phyloP scores from a whole-genome alignment of 345 rosid species.

The Clausena lansium region DNA sequence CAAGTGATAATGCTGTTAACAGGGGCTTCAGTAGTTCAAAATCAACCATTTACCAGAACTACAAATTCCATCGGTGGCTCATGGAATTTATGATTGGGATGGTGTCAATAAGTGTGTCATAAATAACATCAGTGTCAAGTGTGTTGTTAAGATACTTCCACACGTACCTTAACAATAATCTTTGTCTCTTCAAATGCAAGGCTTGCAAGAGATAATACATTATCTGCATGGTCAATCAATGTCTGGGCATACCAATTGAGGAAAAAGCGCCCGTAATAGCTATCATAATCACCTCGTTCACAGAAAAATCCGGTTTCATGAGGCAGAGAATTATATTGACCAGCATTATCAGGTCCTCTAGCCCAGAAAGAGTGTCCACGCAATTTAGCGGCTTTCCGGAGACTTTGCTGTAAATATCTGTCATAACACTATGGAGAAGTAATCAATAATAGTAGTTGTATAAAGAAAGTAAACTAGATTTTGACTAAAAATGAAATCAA shows the following conservation, averaged over 20 bases:
- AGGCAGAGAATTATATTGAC: constrained; percentile 87
- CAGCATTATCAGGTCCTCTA: constrained; percentile 86
- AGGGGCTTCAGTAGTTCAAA: neutral
- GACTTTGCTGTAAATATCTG: constrained; percentile 69
- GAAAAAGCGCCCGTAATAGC: constrained; percentile 93
- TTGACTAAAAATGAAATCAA: neutral
- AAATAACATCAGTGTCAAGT: neutral
- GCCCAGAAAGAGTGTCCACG: constrained; percentile 87
- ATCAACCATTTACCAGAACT: neutral
- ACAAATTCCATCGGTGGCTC: neutral
- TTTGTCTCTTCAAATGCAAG: constrained; percentile 81
- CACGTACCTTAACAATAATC: constrained; percentile 70
- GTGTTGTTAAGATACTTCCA: neutral
- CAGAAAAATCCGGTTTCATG: constrained; percentile 90
- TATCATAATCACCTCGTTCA: constrained; percentile 90
- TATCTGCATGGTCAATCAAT: constrained; percentile 72
- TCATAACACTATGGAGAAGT: constrained; percentile 72
- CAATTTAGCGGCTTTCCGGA: constrained; percentile 68
- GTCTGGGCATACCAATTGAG: constrained; percentile 83
- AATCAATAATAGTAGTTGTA: constrained; percentile 10
- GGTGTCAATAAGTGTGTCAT: neutral
- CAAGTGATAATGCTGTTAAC: neutral
- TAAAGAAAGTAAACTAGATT: neutral
- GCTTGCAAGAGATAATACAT: constrained; percentile 73
- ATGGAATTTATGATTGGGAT: neutral